Conservation (phyloP, 1,139 yeast genomes). For the Geotrichum reessii region DNA sequence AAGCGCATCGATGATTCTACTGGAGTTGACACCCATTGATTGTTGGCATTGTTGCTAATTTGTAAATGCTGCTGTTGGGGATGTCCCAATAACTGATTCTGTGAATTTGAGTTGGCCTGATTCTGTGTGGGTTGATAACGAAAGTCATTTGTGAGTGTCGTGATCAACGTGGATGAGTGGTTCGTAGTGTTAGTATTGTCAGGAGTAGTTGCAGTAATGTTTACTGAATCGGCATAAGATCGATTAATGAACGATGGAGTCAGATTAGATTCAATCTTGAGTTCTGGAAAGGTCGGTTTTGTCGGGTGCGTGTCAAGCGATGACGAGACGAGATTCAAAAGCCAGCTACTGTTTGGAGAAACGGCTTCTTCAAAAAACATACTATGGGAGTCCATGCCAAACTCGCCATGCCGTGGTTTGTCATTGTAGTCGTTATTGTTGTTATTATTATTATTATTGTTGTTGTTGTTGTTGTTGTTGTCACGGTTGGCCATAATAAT, state of each 20-base stretch:
- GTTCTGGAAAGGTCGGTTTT: background rate
- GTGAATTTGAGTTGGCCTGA: background rate
- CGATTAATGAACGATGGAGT: background rate
- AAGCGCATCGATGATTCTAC: constrained; percentile 18
- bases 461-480: background rate
- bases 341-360: constrained; percentile 17
- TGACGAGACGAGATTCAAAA: constrained; percentile 11
- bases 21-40: background rate
- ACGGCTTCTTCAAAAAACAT: constrained; percentile 12
- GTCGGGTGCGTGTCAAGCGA: constrained; percentile 5
- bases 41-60: background rate
- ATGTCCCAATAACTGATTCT: background rate
- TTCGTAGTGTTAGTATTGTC: background rate
- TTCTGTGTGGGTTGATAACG: background rate
- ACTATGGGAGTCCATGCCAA: constrained; percentile 4
- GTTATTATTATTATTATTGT: background rate
- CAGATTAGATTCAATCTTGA: background rate
- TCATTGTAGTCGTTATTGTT: background rate
- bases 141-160: background rate
- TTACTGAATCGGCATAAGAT: background rate
- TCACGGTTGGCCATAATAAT: background rate
- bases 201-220: background rate
- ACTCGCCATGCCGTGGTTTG: background rate
- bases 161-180: background rate
- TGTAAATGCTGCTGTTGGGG: background rate